A percentile compares a stretch with the other conserved stretches of the same genome.
phyloP scores from a whole-genome alignment of 257 asterid genomes.

The Mitragyna speciosa region DNA sequence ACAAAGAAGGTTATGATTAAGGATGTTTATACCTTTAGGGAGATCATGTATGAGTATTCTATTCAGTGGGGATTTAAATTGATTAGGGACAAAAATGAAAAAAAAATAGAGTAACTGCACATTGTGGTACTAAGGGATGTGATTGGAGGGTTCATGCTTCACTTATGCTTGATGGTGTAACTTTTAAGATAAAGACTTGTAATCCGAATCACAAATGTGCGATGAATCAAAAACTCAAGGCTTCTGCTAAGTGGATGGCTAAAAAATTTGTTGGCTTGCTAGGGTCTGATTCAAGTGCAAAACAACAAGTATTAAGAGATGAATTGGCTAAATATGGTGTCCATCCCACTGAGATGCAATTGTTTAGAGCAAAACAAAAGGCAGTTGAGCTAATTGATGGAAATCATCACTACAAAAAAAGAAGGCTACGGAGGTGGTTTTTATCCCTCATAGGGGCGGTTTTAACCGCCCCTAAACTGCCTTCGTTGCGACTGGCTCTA shows the following conservation, averaged over 20 bases:
- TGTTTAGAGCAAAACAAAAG: not conserved
- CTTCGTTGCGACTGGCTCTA: no score
- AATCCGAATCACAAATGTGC: not conserved
- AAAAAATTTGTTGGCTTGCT: not conserved
- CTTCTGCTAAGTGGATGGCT: not conserved
- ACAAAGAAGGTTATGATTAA: no score
- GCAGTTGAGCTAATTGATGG: not conserved
- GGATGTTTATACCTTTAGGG: not conserved
- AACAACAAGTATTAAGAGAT: not conserved
- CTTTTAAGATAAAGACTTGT: not conserved
- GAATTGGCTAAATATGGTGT: not conserved
- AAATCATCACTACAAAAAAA: no score
- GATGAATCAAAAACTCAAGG: not conserved
- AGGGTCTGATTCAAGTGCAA: not conserved
- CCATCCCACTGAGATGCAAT: not conserved
- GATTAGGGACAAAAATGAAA: not conserved
- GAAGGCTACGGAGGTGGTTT: no score
- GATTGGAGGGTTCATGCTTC: not conserved
- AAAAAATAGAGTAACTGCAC: not conserved
- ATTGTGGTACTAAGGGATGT: not conserved
- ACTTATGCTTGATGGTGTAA: not conserved
- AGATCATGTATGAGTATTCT: not conserved
- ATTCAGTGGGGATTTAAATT: not conserved
- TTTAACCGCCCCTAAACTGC: no score
- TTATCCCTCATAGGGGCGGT: no score